Evolutionary conservation across 495 filamentous ascomycete genomes (phyloP), one percentile per base, ranked within the genome.

Genomic region (Annulohypoxylon bovei): DNA sequence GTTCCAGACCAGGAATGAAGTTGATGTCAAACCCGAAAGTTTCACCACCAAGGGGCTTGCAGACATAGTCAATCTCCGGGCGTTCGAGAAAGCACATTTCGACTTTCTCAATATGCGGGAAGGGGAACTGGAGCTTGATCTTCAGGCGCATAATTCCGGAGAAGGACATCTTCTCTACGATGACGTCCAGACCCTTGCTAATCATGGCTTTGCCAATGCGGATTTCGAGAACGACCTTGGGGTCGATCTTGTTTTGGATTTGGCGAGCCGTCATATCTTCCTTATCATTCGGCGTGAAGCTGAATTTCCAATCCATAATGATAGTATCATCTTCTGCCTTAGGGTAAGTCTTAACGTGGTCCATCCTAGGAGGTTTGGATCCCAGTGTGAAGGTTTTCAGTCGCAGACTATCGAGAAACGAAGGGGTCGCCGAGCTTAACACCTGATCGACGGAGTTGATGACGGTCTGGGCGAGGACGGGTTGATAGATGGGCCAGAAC

Each of bases 241-340:
- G 95, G 77, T 99, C 98, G 77, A 98, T 85, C 81, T 96, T 98
- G 80, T 95, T 92, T 81, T 93, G 95, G 70, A 96, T 77, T 75
- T 99, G 95, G 46, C 91, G 89, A 20, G 89, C 83, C 4, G 95
- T 99, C 85, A 99, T 85, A 80, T 99, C 95, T 65, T 91, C 88
- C 8, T 86, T 91, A 78, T 99, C 95, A 71, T 95, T 98, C 7
- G 95, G 95, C 0, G 92, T 98, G 80, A 99, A 99, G 82, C 94
- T 98, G 81, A 99, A 98, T 71, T 97, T 94, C 95, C 95, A 99
- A 76, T 99, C 95, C 96, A 98, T 99, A 59, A 98, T 87, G 42
- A 99, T 92, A 59, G 91, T 91, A 73, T 99, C 95, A 49, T 97
- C 93, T 47, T 97, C 92, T 11, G 93, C 92, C 81, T 97, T 98